Evolutionary conservation across 1,139 yeast genomes (phyloP).

Genomic region (Geotrichum cucujoidarum): DNA sequence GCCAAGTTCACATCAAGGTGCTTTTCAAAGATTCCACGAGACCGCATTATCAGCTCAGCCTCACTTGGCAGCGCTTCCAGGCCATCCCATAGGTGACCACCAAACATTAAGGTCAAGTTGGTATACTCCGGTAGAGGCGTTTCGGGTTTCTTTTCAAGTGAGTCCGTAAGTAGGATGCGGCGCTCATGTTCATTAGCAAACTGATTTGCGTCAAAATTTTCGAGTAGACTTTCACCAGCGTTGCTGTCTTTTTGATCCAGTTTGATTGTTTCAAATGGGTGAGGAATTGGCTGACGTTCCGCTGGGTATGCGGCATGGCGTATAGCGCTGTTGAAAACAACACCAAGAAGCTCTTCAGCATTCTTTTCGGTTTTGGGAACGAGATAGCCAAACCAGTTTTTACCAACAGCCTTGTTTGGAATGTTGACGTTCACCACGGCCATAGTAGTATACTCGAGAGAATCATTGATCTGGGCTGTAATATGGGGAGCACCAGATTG

Average conservation of each 20-base stretch:
- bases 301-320: constrained; percentile 25
- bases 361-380: constrained; percentile 60
- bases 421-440: constrained; percentile 38
- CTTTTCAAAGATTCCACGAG: constrained; percentile 45
- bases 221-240: constrained; percentile 18
- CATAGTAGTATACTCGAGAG: constrained; percentile 31
- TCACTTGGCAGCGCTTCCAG: constrained; percentile 43
- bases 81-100: constrained; percentile 61
- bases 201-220: constrained; percentile 14
- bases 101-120: constrained; percentile 83
- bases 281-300: constrained; percentile 13
- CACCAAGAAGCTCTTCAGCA: constrained; percentile 67
- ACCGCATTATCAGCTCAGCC: constrained; percentile 43
- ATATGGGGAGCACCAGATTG: constrained; percentile 18
- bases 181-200: constrained; percentile 17
- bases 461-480: constrained; percentile 21
- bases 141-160: constrained; percentile 7
- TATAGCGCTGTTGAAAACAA: constrained; percentile 83
- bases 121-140: constrained; percentile 41
- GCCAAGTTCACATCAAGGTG: constrained; percentile 51
- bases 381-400: constrained; percentile 78
- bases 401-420: constrained; percentile 30
- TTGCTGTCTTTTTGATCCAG: constrained; percentile 11
- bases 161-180: constrained; percentile 13
- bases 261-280: constrained; percentile 16